phyloP scores from a whole-genome alignment of 371 early-diverging fungal species.

The Mucor ambiguus region DNA sequence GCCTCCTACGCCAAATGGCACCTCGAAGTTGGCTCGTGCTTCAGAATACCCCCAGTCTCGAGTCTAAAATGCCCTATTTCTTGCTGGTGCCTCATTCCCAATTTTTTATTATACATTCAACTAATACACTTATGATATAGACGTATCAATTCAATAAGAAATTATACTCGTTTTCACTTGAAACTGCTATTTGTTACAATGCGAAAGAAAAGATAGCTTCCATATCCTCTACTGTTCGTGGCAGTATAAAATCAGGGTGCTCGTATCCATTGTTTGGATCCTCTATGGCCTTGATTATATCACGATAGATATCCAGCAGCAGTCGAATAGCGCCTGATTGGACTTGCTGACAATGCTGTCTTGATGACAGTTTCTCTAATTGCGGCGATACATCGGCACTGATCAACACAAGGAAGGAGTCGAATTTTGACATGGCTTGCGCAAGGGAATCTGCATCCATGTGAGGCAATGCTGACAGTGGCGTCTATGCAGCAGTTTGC shows the following conservation, averaged over 20 bases:
- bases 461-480: constrained; percentile 58
- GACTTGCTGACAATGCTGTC: constrained; percentile 44
- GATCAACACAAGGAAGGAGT: constrained; percentile 60
- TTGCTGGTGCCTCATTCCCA: too few species aligned
- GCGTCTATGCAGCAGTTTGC: constrained; percentile 40
- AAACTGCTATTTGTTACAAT: constrained; percentile 16
- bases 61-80: too few species aligned
- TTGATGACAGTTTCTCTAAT: constrained; percentile 47
- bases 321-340: constrained; percentile 47
- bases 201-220: constrained; percentile 66
- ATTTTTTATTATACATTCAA: too few species aligned
- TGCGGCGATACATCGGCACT: constrained; percentile 56
- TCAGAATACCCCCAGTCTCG: background rate
- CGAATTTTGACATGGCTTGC: constrained; percentile 62
- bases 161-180: background rate
- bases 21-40: background rate
- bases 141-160: too few species aligned
- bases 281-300: constrained; percentile 59
- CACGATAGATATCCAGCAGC: constrained; percentile 68
- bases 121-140: too few species aligned
- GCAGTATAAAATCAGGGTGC: constrained; percentile 63
- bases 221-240: constrained; percentile 77
- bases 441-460: constrained; percentile 62
- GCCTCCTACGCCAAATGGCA: background rate
- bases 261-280: constrained; percentile 70